phyloP scores from a whole-genome alignment of 2,329 filamentous ascomycete species.

The Pseudogymnoascus verrucosus region DNA sequence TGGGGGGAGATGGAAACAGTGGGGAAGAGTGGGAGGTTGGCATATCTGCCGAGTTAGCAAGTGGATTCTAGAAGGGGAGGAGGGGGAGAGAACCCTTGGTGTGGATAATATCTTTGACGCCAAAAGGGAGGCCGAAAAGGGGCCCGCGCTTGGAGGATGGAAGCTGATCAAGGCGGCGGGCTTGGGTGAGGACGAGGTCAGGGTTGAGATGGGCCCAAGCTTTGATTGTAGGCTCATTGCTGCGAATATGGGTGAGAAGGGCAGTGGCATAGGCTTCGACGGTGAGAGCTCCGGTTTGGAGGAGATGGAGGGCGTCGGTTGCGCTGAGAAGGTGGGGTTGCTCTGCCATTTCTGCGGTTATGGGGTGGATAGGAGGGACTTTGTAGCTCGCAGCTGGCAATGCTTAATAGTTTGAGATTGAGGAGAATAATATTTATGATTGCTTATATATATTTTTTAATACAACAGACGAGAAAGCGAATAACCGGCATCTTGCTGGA shows the following conservation, averaged over 20 bases:
- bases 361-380: neutral
- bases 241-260: constrained; percentile 37
- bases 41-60: constrained; percentile 36
- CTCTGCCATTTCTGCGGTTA: neutral
- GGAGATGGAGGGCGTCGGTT: constrained; percentile 31
- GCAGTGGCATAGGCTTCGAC: constrained; percentile 42
- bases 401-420: neutral
- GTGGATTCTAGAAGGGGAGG: neutral
- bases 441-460: neutral
- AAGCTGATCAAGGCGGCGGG: constrained; percentile 41
- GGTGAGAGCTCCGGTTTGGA: constrained; percentile 35
- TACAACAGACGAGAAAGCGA: neutral
- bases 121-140: constrained; percentile 50
- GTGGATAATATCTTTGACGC: constrained; percentile 52
- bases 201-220: constrained; percentile 44
- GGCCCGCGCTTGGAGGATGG: constrained; percentile 42
- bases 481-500: neutral
- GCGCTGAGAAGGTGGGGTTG: constrained; percentile 31
- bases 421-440: neutral
- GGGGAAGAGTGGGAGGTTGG: constrained; percentile 48
- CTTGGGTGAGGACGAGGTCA: constrained; percentile 40
- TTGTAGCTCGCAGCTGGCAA: neutral
- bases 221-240: constrained; percentile 37
- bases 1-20: constrained; percentile 40
- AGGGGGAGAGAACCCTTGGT: constrained; percentile 36